A percentile compares a stretch with the other conserved stretches of the same genome.
These are phyloP conservation scores for Thraustotheca clavata DNA, from an alignment of 352 stramenopile species.

Conservation along the genomic window DNA sequence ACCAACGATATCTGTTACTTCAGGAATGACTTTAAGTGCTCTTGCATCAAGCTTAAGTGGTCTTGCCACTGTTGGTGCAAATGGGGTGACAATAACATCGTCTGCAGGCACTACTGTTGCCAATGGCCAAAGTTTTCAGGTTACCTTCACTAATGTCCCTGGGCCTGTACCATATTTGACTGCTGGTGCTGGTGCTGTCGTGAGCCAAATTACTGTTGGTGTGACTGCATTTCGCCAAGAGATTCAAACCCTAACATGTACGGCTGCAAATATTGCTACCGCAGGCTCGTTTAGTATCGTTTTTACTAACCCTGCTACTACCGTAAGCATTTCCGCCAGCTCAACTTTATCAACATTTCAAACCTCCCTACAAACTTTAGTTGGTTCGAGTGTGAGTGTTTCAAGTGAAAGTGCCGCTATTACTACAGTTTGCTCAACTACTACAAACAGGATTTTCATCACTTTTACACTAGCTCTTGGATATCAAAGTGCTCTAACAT, in stretches of 20 bases:
- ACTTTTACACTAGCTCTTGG: slow-evolving; percentile 55
- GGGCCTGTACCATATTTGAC: slow-evolving; percentile 42
- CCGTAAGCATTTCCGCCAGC: not conserved
- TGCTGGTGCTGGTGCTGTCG: slow-evolving; percentile 29
- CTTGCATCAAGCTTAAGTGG: slow-evolving; percentile 58
- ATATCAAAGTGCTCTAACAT: slow-evolving; percentile 45
- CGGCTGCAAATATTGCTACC: slow-evolving; percentile 29
- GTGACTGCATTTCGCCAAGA: slow-evolving; percentile 50
- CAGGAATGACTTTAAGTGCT: slow-evolving; percentile 30
- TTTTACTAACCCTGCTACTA: slow-evolving; percentile 27
- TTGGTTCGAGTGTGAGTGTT: slow-evolving; percentile 34
- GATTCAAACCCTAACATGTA: slow-evolving; percentile 72
- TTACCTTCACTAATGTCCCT: slow-evolving; percentile 53
- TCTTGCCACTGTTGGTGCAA: slow-evolving; percentile 71
- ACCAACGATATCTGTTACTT: slow-evolving; percentile 28
- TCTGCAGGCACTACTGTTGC: slow-evolving; percentile 30
- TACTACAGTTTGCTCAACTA: slow-evolving; percentile 37
- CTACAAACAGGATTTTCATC: slow-evolving; percentile 57
- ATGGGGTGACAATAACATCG: slow-evolving; percentile 60
- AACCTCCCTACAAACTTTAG: slow-evolving; percentile 25
- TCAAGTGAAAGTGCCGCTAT: slow-evolving; percentile 33
- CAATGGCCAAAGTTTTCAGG: slow-evolving; percentile 37
- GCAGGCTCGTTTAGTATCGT: slow-evolving; percentile 46
- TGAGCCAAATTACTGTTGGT: slow-evolving; percentile 26
- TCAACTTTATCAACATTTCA: slow-evolving; percentile 23